phyloP scores from a whole-genome alignment of 176 grass and related monocot genomes.

The Neostapfia colusana region DNA sequence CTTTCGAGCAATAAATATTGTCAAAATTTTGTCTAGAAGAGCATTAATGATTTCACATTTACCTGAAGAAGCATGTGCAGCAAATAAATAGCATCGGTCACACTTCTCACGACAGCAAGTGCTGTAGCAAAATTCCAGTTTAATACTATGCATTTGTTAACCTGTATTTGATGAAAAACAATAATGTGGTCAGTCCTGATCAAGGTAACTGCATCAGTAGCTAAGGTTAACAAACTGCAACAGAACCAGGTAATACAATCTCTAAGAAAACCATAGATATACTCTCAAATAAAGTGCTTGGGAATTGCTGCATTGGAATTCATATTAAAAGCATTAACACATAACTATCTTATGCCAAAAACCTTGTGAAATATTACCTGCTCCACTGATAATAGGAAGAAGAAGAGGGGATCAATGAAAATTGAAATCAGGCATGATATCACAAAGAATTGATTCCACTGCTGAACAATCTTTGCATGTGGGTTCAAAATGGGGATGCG shows the following conservation, averaged over 20 bases:
- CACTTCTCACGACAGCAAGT: slow-evolving; percentile 77
- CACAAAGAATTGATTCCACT: slow-evolving; percentile 93
- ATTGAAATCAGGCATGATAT: slow-evolving; percentile 92
- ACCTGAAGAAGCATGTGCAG: slow-evolving; percentile 98
- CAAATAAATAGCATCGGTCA: slow-evolving; percentile 93
- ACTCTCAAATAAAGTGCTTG: neutral
- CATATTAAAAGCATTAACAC: neutral
- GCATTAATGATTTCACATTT: slow-evolving; percentile 24
- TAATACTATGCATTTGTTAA: slow-evolving; percentile 80
- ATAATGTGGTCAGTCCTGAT: slow-evolving; percentile 21
- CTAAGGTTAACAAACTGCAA: slow-evolving; percentile 16
- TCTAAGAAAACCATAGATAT: neutral
- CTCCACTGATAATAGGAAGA: slow-evolving; percentile 71
- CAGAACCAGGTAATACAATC: neutral
- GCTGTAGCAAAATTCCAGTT: slow-evolving; percentile 70
- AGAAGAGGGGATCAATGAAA: slow-evolving; percentile 90
- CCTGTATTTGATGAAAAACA: slow-evolving; percentile 37
- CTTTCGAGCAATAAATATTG: neutral
- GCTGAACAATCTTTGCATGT: slow-evolving; percentile 75
- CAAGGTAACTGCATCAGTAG: slow-evolving; percentile 2
- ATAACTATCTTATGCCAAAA: neutral
- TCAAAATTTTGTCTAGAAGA: slow-evolving; percentile 19
- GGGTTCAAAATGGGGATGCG: slow-evolving; percentile 85
- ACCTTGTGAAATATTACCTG: slow-evolving; percentile 51
- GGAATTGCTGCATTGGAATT: neutral